Conservation (phyloP, 2,329 filamentous ascomycete species). For the Lachnellula subtilissima region DNA sequence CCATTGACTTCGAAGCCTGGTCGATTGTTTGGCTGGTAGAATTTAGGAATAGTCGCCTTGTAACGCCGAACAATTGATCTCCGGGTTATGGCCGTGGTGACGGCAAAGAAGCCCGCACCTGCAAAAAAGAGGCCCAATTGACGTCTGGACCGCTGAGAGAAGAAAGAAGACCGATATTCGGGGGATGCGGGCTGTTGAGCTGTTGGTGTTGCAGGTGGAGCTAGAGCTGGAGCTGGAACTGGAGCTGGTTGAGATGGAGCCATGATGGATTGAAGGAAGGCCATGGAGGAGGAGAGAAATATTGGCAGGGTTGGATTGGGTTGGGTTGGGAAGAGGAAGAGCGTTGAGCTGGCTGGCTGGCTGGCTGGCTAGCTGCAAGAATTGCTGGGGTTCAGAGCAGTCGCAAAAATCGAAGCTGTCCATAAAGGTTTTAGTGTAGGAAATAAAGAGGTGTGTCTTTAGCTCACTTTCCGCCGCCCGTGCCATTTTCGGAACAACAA, state of each 20-base stretch:
- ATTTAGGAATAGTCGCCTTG: constrained; percentile 59
- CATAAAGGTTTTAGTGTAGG: too few species aligned
- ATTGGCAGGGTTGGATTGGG: background rate
- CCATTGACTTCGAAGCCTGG: constrained; percentile 52
- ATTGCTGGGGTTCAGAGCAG: background rate
- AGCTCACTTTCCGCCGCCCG: too few species aligned
- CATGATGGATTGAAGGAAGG: constrained; percentile 21
- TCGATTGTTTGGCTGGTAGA: constrained; percentile 62
- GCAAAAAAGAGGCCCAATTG: constrained; percentile 68
- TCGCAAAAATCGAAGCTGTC: too few species aligned
- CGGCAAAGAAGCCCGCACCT: constrained; percentile 69
- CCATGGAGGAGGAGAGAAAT: constrained; percentile 11
- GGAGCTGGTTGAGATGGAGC: constrained; percentile 8
- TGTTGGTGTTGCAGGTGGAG: background rate
- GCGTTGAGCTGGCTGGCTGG: background rate
- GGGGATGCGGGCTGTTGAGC: constrained; percentile 2
- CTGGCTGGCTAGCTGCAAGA: background rate
- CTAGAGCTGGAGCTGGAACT: constrained; percentile 4
- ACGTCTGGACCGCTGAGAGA: constrained; percentile 34
- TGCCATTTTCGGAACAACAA: too few species aligned
- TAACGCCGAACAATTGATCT: constrained; percentile 64
- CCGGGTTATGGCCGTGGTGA: constrained; percentile 67
- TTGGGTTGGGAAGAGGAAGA: background rate
- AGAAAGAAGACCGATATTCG: constrained; percentile 23
- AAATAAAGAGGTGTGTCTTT: too few species aligned